Percentiles rank a stretch among this genome's conserved stretches.
Evolutionary conservation across 1,284 basidiomycete genomes (phyloP).

Genomic region (Cryptococcus sp.): DNA sequence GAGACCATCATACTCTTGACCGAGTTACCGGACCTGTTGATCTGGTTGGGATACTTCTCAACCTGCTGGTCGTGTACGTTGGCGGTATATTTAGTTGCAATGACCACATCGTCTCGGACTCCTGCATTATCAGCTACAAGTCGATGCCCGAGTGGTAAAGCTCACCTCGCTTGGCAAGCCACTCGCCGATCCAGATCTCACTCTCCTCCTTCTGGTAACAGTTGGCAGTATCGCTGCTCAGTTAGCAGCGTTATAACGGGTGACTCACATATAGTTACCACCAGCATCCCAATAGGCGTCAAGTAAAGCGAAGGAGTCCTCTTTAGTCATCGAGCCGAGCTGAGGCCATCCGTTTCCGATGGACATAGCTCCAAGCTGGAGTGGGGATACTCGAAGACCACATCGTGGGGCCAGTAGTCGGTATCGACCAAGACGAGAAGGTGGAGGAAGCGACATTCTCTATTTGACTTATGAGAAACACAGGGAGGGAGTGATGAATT

Average conservation of each 20-base stretch:
- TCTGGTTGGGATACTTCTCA: background rate
- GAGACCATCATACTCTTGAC: slow-evolving; percentile 24
- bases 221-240: background rate
- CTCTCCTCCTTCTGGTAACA: slow-evolving; percentile 31
- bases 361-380: slow-evolving; percentile 7
- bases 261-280: slow-evolving; percentile 32
- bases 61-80: slow-evolving; percentile 5
- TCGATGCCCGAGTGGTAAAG: background rate
- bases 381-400: slow-evolving; percentile 16
- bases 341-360: background rate
- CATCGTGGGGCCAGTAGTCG: slow-evolving; percentile 45
- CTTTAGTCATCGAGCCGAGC: slow-evolving; percentile 4
- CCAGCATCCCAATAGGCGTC: slow-evolving; percentile 35
- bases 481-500: too few relatives aligned
- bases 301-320: slow-evolving; percentile 22
- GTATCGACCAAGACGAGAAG: slow-evolving; percentile 30
- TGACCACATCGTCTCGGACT: slow-evolving; percentile 22
- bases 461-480: too few relatives aligned
- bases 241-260: slow-evolving; percentile 17
- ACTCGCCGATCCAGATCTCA: slow-evolving; percentile 46
- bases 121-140: slow-evolving; percentile 3
- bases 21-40: slow-evolving; percentile 12
- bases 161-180: slow-evolving; percentile 34
- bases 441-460: slow-evolving; percentile 13
- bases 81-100: slow-evolving; percentile 23